Percentiles rank a stretch among this genome's conserved stretches.
Conservation (phyloP, 2,329 filamentous ascomycete genomes). For the Penicillium psychrosexuale region DNA sequence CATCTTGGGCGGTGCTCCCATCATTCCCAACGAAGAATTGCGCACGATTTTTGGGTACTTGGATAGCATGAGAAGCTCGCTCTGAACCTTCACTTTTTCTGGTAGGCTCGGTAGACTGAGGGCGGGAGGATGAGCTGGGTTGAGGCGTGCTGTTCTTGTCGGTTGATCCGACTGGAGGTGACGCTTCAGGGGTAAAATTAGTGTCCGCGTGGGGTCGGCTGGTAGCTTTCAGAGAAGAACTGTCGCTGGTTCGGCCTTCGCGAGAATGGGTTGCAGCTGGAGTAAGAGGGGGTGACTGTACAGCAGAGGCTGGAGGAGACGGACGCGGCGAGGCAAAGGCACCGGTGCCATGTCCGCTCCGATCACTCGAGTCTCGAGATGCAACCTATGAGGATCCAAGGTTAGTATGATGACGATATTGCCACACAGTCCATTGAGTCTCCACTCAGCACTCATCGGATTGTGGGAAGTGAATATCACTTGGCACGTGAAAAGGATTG, state of each 20-base stretch:
- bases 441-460: not conserved
- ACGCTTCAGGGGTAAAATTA: conserved; percentile 54
- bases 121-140: conserved; percentile 40
- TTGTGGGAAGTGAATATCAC: not conserved
- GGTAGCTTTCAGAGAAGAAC: conserved; percentile 30
- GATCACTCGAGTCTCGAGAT: conserved; percentile 59
- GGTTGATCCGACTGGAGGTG: conserved; percentile 47
- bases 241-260: conserved; percentile 45
- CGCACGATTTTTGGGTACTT: conserved; percentile 50
- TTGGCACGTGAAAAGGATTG: not conserved
- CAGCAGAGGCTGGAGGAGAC: conserved; percentile 65
- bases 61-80: conserved; percentile 41
- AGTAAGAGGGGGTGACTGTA: conserved; percentile 86
- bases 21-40: conserved; percentile 59
- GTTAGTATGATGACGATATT: conserved; percentile 8
- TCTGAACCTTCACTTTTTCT: conserved; percentile 47
- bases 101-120: conserved; percentile 41
- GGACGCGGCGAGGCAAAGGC: conserved; percentile 64
- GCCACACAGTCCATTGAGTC: not conserved
- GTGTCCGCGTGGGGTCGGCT: conserved; percentile 33
- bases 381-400: conserved; percentile 31
- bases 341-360: conserved; percentile 59
- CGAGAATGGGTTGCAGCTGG: conserved; percentile 70
- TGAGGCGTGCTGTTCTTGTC: conserved; percentile 32
- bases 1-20: conserved; percentile 52